phyloP scores from a whole-genome alignment of 345 rosid genomes.

The Turritis glabra region DNA sequence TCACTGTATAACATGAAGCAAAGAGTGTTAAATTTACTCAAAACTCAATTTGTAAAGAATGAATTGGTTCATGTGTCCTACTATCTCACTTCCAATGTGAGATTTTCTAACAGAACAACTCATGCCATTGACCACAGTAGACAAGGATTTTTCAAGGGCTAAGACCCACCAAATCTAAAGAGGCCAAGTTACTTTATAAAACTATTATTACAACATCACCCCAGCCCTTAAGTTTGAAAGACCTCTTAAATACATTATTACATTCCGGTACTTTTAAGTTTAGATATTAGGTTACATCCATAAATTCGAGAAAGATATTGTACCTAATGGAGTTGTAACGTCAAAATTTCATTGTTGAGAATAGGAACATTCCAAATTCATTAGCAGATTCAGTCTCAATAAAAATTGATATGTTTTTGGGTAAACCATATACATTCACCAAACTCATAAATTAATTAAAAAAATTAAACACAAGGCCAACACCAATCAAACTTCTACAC shows the following conservation, averaged over 20 bases:
- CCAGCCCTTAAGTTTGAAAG: background rate
- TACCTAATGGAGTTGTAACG: background rate
- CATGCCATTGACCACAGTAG: too few species aligned
- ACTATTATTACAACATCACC: background rate
- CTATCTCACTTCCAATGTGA: too few species aligned
- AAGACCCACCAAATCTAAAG: too few species aligned
- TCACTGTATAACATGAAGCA: background rate
- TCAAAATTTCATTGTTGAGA: background rate
- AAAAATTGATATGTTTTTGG: background rate
- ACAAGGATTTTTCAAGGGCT: too few species aligned
- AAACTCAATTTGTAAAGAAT: background rate
- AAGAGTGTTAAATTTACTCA: background rate
- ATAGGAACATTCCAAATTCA: background rate
- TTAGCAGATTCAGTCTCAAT: background rate
- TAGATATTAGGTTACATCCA: background rate
- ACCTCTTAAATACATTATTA: background rate
- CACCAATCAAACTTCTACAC: background rate
- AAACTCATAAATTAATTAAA: background rate
- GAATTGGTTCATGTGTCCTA: background rate
- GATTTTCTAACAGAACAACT: background rate
- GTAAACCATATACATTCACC: conserved; percentile 8
- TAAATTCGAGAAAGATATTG: conserved; percentile 1
- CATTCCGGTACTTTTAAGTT: background rate
- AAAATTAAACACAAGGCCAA: background rate
- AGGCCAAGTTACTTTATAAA: too few species aligned